A percentile compares a stretch with the other conserved stretches of the same genome.
phyloP scores from a whole-genome alignment of 2,329 filamentous ascomycete genomes.

The Escovopsis sp. region DNA sequence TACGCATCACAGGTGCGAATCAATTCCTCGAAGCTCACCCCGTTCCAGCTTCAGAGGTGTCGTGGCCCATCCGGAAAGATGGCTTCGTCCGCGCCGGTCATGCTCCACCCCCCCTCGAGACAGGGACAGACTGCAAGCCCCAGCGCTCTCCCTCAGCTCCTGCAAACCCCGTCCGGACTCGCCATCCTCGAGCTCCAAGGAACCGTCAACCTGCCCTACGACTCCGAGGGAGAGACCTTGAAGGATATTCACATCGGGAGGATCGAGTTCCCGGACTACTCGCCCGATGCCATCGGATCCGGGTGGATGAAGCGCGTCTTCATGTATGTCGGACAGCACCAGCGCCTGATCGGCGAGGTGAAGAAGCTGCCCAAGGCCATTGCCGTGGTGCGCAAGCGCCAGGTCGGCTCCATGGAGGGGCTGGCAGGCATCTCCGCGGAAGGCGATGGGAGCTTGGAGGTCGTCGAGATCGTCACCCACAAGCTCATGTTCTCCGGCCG shows the following conservation, averaged over 20 bases:
- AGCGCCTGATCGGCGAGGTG: constrained; percentile 77
- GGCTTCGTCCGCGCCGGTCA: constrained; percentile 16
- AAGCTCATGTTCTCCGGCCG: constrained; percentile 75
- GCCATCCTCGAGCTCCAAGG: constrained; percentile 89
- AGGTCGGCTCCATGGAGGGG: constrained; percentile 16
- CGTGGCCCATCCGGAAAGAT: constrained; percentile 9
- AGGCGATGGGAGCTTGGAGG: constrained; percentile 46
- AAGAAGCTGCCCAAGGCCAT: constrained; percentile 71
- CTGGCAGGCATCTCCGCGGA: constrained; percentile 24
- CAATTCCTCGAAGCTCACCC: too few relatives aligned
- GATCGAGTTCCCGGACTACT: constrained; percentile 65
- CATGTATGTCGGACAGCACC: constrained; percentile 76
- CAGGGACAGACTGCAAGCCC: constrained; percentile 7
- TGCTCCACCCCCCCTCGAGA: constrained; percentile 26
- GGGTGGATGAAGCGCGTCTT: constrained; percentile 86
- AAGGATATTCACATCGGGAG: constrained; percentile 42
- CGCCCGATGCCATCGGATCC: constrained; percentile 30
- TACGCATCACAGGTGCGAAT: too few relatives aligned
- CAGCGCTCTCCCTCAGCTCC: constrained; percentile 58
- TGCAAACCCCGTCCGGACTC: constrained; percentile 79
- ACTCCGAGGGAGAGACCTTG: constrained; percentile 17
- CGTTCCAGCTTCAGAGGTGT: neutral
- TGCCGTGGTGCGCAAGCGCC: constrained; percentile 55
- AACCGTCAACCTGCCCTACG: constrained; percentile 59
- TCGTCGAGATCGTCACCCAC: constrained; percentile 75